A percentile compares a stretch with the other conserved stretches of the same genome.
These are phyloP conservation scores for Globisporangium uncinulatum DNA, from an alignment of 352 stramenopile genomes.

Conservation along the genomic window DNA sequence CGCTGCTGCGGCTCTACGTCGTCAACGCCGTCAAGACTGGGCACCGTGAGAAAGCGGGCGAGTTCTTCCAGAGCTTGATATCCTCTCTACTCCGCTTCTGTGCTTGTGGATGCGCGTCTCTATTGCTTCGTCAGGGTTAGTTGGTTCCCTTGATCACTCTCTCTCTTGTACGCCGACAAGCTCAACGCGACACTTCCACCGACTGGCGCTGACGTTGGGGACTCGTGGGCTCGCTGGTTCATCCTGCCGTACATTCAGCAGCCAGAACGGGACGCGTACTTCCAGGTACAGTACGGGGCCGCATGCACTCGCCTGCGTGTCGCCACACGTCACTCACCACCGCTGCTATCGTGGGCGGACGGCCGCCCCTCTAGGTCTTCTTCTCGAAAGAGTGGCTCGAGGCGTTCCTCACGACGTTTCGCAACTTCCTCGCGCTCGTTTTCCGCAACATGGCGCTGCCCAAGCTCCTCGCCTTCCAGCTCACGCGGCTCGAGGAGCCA, in stretches of 20 bases:
- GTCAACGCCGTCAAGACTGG: slow-evolving; percentile 71
- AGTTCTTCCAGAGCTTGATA: slow-evolving; percentile 72
- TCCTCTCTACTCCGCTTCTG: slow-evolving; percentile 18
- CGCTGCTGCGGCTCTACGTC: slow-evolving; percentile 66
- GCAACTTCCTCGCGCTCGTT: slow-evolving; percentile 76
- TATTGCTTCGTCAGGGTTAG: background rate
- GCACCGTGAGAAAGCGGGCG: slow-evolving; percentile 57
- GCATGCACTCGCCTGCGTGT: background rate
- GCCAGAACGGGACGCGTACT: slow-evolving; percentile 69
- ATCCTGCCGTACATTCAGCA: slow-evolving; percentile 73
- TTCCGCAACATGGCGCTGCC: slow-evolving; percentile 68
- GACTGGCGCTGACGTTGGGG: slow-evolving; percentile 13
- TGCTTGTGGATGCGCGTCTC: no score
- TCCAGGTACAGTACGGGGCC: slow-evolving; percentile 23
- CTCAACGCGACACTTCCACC: slow-evolving; percentile 38
- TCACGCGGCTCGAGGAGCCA: slow-evolving; percentile 62
- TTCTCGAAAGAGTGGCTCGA: slow-evolving; percentile 73
- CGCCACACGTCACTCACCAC: slow-evolving; percentile 2
- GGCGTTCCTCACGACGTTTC: slow-evolving; percentile 62
- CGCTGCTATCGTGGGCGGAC: background rate
- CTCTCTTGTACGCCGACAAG: slow-evolving; percentile 40
- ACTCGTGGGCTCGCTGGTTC: slow-evolving; percentile 80
- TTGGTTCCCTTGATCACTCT: slow-evolving; percentile 17
- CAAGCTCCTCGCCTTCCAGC: slow-evolving; percentile 72
- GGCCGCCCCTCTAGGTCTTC: slow-evolving; percentile 29